Evolutionary conservation across 2,329 filamentous ascomycete species (phyloP).

Genomic region (Cladosporium sp.): DNA sequence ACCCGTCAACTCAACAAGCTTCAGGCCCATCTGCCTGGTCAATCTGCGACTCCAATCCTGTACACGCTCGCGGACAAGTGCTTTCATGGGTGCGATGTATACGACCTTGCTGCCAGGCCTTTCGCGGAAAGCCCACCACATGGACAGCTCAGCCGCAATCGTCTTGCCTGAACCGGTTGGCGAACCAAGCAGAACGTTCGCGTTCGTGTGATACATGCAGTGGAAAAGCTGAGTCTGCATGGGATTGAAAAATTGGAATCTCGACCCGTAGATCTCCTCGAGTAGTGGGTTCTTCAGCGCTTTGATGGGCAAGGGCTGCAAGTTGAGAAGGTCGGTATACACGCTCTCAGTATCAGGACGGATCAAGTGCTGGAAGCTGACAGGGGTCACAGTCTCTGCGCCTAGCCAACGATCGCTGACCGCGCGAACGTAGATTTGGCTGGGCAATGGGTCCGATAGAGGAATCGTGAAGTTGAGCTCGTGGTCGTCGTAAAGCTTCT

Average conservation of each 20-base stretch:
- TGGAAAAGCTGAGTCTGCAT: conserved; percentile 99
- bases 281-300: conserved; percentile 82
- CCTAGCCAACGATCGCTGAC: conserved; percentile 96
- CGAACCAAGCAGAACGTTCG: conserved; percentile 90
- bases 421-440: conserved; percentile 91
- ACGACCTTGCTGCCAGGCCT: conserved; percentile 94
- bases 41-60: conserved; percentile 88
- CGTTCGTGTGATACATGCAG: conserved; percentile 83
- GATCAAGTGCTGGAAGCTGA: conserved; percentile 97
- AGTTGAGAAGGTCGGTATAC: conserved; percentile 86
- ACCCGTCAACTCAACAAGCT: conserved; percentile 90
- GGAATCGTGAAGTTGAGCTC: conserved; percentile 98
- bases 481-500: conserved; percentile 91
- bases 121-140: conserved; percentile 99
- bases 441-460: conserved; percentile 83
- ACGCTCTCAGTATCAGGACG: conserved; percentile 95
- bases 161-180: conserved; percentile 98
- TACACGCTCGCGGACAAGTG: conserved; percentile 90
- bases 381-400: conserved; percentile 88
- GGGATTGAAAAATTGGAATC: conserved; percentile 96
- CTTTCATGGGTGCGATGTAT: conserved; percentile 99
- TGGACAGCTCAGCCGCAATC: conserved; percentile 88
- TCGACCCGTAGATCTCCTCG: conserved; percentile 80
- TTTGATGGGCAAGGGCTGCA: conserved; percentile 82
- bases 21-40: conserved; percentile 75